Base-by-base conservation (phyloP, 2,329 filamentous ascomycete genomes). In the Aspergillus sergii region DNA sequence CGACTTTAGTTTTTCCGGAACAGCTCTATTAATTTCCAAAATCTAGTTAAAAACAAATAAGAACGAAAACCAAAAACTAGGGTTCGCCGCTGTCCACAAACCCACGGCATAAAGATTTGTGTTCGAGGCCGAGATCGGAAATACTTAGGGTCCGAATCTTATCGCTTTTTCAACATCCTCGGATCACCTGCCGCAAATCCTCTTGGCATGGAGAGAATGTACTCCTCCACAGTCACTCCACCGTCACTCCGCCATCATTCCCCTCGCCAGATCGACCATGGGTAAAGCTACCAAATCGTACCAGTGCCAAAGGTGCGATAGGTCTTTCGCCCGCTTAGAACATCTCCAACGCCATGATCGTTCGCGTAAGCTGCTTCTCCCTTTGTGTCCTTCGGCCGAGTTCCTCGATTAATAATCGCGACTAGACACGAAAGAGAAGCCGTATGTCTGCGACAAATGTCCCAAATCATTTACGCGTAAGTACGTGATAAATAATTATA, bases 261-360 rank as follows among this genome's bases (percentile, higher is more conserved):
- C 57, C 19, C 19, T 26, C 16, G 16, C 39, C 39, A 41, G 39
- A 2, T 41, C 19, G 16, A 58, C 57, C 36, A 71, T 71, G 71
- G 68, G 67, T 45, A 69, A 64, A 32, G 39, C 64, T n/a, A 46
- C 61, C 11, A 66, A 63, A 36, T 61, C 64, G 59, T 76, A 71
- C 59, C 71, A 75, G 36, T 76, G 74, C 41, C 71, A 73, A 26
- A 66, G 75, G 63, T 76, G 75, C 55, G 64, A 70, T 6, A 68
- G 70, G 50, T 61, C 70, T 14, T 76, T 76, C 62, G 73, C 74
- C 30, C 73, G 75, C 12, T 59, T 76, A 45, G 75, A 76, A 60
- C 75, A 76, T 72, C 69, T 76, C 26, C 75, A 76, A 69, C 70
- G 74, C 11, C 74, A 76, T 61, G 73, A 76, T 63, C 73, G 75